phyloP scores from a whole-genome alignment of 108 stramenopile species.

The Cafeteria roenbergensis region DNA sequence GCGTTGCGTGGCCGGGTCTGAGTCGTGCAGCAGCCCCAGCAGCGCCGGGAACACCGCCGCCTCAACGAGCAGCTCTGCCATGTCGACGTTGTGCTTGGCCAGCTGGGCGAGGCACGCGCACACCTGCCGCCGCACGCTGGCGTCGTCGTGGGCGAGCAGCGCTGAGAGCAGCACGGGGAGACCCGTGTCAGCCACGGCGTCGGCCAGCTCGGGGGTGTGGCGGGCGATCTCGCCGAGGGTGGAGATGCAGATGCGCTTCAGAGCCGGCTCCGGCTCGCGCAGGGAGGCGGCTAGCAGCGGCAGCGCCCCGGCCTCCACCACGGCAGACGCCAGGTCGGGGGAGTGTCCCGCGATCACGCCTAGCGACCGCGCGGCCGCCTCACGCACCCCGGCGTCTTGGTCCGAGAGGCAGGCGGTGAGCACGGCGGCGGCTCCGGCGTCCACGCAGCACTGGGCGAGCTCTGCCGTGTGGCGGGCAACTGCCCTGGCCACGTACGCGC shows the following conservation, averaged over 20 bases:
- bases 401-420: neutral
- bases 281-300: neutral
- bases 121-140: neutral
- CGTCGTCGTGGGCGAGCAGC: neutral
- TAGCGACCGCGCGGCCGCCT: neutral
- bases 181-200: neutral
- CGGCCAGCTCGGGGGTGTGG: constrained; percentile 7
- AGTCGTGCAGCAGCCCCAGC: constrained; percentile 1
- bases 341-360: neutral
- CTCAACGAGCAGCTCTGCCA: constrained; percentile 7
- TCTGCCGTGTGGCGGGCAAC: neutral
- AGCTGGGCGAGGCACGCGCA: neutral
- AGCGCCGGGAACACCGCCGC: neutral
- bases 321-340: neutral
- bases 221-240: constrained; percentile 1
- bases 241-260: neutral
- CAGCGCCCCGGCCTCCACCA: neutral
- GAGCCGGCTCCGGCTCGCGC: neutral
- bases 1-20: neutral
- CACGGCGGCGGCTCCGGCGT: neutral
- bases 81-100: neutral
- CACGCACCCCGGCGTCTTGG: constrained; percentile 1
- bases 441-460: constrained; percentile 1
- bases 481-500: constrained; percentile 2
- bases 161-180: neutral